phyloP scores from a whole-genome alignment of 768 basidiomycete species.

The Serendipita sp. region DNA sequence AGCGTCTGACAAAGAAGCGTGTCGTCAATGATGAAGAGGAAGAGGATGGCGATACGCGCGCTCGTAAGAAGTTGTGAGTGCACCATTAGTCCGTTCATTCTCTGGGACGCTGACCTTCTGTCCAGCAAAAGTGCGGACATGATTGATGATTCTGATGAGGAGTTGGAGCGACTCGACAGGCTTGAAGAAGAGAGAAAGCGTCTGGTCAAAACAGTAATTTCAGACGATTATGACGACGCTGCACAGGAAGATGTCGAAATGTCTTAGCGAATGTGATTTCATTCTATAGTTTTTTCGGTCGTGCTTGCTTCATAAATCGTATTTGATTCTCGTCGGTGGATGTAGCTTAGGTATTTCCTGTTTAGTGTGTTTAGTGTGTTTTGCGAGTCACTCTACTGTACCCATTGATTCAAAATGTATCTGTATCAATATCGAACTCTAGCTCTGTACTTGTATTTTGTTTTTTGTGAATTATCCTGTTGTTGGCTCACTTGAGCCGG shows the following conservation, averaged over 20 bases:
- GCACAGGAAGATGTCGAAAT: background rate
- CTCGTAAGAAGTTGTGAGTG: conserved; percentile 21
- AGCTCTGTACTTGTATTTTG: too few relatives aligned
- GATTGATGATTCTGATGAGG: conserved; percentile 70
- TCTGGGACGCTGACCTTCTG: background rate
- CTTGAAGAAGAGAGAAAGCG: background rate
- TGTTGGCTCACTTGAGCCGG: too few relatives aligned
- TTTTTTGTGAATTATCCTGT: too few relatives aligned
- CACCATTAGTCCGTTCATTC: background rate
- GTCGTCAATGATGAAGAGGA: conserved; percentile 67
- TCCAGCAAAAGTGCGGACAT: conserved; percentile 76
- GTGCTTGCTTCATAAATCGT: too few relatives aligned
- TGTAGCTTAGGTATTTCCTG: too few relatives aligned
- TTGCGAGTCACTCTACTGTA: background rate
- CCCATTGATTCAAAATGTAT: background rate
- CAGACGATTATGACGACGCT: background rate
- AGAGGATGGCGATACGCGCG: conserved; percentile 39
- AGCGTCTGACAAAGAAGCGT: conserved; percentile 50
- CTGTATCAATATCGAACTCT: too few relatives aligned
- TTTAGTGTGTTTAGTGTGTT: background rate
- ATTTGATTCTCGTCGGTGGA: too few relatives aligned
- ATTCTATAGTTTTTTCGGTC: too few relatives aligned
- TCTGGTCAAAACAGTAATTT: background rate
- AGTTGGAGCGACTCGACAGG: conserved; percentile 10
- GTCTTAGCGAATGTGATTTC: background rate